These are phyloP conservation scores for Penicillium subrubescens DNA, from an alignment of 495 filamentous ascomycete species.

Conservation along the genomic window DNA sequence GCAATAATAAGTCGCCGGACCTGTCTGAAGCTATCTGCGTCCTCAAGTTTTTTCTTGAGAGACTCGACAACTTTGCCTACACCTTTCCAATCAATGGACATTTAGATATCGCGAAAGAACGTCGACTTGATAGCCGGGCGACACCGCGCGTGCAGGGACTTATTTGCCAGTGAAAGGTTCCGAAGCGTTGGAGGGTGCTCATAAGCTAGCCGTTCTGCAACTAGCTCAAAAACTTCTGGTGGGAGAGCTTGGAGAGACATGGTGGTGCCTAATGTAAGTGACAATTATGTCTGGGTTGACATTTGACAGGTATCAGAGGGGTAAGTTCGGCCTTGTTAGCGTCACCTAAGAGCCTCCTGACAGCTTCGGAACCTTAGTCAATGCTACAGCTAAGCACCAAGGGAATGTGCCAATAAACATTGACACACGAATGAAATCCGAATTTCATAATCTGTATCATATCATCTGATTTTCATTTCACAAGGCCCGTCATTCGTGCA, in stretches of 20 bases:
- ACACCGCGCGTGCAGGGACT: neutral
- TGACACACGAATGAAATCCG: no score
- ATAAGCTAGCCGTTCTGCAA: neutral
- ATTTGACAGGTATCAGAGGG: neutral
- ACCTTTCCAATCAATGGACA: neutral
- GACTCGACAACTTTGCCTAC: neutral
- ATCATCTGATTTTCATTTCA: neutral
- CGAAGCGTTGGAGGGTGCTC: neutral
- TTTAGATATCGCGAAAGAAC: neutral
- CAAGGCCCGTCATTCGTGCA: no score
- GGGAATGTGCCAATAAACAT: no score
- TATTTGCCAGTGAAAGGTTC: neutral
- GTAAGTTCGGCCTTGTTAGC: neutral
- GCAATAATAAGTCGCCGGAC: neutral
- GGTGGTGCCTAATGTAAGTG: neutral
- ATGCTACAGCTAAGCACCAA: no score
- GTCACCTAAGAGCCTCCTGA: no score
- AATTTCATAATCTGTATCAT: no score
- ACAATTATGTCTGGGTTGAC: neutral
- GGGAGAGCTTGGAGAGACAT: neutral
- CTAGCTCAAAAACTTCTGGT: neutral
- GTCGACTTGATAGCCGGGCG: neutral
- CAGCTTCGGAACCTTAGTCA: no score
- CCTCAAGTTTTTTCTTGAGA: neutral
- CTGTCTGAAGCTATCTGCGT: neutral